These are phyloP conservation scores for Orbilia brochopaga DNA, from an alignment of 2,329 filamentous ascomycete species.

Conservation along the genomic window DNA sequence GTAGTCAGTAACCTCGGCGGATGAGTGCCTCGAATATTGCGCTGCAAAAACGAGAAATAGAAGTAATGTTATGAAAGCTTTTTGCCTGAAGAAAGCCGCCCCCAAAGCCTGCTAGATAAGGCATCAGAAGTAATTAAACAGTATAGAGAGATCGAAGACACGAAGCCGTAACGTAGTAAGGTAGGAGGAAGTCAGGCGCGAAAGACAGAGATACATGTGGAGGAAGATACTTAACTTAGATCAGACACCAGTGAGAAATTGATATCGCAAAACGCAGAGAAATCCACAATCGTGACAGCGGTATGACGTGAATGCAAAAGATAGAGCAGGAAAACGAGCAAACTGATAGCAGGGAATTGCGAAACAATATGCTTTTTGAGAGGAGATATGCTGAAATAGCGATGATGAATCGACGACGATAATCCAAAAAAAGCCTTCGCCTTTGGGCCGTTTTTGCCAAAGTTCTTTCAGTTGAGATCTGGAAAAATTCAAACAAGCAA, in stretches of 20 bases:
- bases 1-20: slow-evolving; percentile 34
- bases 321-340: slow-evolving; percentile 13
- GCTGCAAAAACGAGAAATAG: slow-evolving; percentile 29
- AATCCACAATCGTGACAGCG: slow-evolving; percentile 35
- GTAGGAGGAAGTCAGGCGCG: slow-evolving; percentile 2
- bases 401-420: slow-evolving; percentile 20
- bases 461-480: slow-evolving; percentile 19
- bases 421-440: slow-evolving; percentile 8
- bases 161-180: neutral
- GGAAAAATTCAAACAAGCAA: slow-evolving; percentile 26
- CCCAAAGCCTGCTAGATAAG: slow-evolving; percentile 11
- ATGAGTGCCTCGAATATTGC: slow-evolving; percentile 18
- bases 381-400: neutral
- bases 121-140: slow-evolving; percentile 30
- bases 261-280: slow-evolving; percentile 11
- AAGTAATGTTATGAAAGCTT: slow-evolving; percentile 30
- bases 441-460: slow-evolving; percentile 34
- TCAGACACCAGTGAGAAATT: slow-evolving; percentile 8
- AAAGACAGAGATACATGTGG: neutral
- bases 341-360: slow-evolving; percentile 16
- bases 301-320: slow-evolving; percentile 27
- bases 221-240: slow-evolving; percentile 21
- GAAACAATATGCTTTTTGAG: slow-evolving; percentile 43
- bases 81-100: slow-evolving; percentile 37
- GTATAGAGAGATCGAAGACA: slow-evolving; percentile 24